These are phyloP conservation scores for Verbascum thapsus DNA, from an alignment of 257 asterid genomes.

Conservation along the genomic window DNA sequence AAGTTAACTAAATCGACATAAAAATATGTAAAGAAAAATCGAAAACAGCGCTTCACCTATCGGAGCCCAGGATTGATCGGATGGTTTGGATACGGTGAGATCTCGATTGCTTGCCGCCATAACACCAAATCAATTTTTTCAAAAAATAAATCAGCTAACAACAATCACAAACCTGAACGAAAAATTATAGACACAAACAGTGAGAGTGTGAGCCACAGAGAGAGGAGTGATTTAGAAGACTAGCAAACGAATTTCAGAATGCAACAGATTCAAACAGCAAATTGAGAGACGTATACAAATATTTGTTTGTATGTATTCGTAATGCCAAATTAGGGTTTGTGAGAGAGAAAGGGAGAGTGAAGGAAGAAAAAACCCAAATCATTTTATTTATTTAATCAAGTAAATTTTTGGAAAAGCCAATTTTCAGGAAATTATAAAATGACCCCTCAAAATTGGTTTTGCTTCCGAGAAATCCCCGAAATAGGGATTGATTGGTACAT, in stretches of 20 bases:
- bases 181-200: conserved; percentile 12
- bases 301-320: conserved; percentile 23
- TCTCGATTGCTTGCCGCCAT: conserved; percentile 82
- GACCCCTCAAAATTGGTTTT: conserved; percentile 18
- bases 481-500: no score
- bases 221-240: conserved; percentile 27
- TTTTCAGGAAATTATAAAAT: conserved; percentile 22
- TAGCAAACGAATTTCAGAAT: conserved; percentile 31
- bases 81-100: conserved; percentile 58
- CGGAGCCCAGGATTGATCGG: conserved; percentile 78
- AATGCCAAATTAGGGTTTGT: conserved; percentile 51
- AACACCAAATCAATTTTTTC: conserved; percentile 34
- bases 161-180: conserved; percentile 1
- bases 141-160: conserved; percentile 6
- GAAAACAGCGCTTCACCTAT: conserved; percentile 52
- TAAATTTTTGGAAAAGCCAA: conserved; percentile 16
- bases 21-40: conserved; percentile 12
- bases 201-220: conserved; percentile 30
- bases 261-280: conserved; percentile 24
- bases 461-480: conserved; percentile 28
- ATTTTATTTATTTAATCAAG: conserved; percentile 37
- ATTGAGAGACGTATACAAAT: conserved; percentile 26
- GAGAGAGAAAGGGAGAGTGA: conserved; percentile 37
- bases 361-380: conserved; percentile 48
- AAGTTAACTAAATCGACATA: conserved; percentile 28